Base-by-base conservation (phyloP, 2,329 filamentous ascomycete genomes). In the Colletotrichum navitas region DNA sequence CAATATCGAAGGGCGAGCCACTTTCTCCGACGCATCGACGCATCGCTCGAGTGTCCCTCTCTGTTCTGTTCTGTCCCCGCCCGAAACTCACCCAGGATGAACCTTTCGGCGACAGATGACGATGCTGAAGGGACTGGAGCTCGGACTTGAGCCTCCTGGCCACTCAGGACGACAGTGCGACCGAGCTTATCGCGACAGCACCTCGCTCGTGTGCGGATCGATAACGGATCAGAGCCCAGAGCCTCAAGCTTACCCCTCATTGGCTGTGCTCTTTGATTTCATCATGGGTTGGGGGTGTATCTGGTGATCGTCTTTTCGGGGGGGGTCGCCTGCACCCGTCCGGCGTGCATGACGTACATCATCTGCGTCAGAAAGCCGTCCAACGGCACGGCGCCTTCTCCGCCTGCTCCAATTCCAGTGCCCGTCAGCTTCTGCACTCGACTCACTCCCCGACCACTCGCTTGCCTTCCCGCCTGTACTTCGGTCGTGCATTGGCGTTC, bases 201-300 rank as follows among this genome's bases (percentile, higher is more conserved):
- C 36, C 58, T 39, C 54, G 32, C 26, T n/a, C n/a, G 36, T 43
- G 58, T 68, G 49, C 63, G 60, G 21, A n/a, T 68, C 36, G 68
- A 71, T 71, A 63, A 59, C 64, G 52, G 29, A 54, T 64, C 41
- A 39, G 29, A 60, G 45, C 54, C 39, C 43, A 51, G 47, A 58
- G 21, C 36, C n/a, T 56, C 26, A 26, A 58, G n/a, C 21, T n/a
- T 29, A 14, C 39, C 21, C 14, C 39, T 58, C n/a, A 69, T 63
- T 65, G 64, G 69, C 60, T 41, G 64, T 26, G 4, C n/a, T 32
- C n/a, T 47, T 24, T 26, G 43, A 11, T 54, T 65, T 64, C 60
- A 68, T 72, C 21, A 56, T 69, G 72, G 69, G 72, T 69, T 72
- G 65, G 72, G 72, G 68, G 69, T 72, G 68, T 60, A 73, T 72